phyloP scores from a whole-genome alignment of 225 moss, liverwort and hornwort genomes.

The Polytrichum commune region DNA sequence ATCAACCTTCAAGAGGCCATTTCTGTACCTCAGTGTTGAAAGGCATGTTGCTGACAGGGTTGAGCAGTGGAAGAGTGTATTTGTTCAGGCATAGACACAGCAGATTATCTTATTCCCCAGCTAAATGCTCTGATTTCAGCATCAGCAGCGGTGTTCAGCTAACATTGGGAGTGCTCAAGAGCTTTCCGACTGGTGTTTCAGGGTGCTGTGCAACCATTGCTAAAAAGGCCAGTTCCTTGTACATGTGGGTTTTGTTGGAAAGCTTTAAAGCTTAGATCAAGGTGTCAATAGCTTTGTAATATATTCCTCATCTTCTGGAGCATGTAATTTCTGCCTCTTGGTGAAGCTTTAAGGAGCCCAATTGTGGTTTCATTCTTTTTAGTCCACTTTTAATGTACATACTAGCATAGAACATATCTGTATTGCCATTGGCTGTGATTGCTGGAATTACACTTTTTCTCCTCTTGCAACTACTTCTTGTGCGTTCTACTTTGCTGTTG shows the following conservation, averaged over 20 bases:
- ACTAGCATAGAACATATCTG: not conserved
- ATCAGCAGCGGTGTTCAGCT: not conserved
- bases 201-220: not conserved
- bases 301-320: slow-evolving; percentile 17
- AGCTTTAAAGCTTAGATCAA: slow-evolving; percentile 19
- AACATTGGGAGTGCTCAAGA: not conserved
- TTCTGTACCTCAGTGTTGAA: not conserved
- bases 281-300: slow-evolving; percentile 48
- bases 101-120: not conserved
- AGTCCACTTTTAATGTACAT: not conserved
- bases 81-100: not conserved
- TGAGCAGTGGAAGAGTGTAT: not conserved
- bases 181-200: not conserved
- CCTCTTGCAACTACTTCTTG: no score
- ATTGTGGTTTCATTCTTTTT: not conserved
- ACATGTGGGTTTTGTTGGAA: slow-evolving; percentile 26
- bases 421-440: not conserved
- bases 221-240: slow-evolving; percentile 15
- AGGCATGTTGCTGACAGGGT: slow-evolving; percentile 2
- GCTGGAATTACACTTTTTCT: not conserved
- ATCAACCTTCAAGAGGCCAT: not conserved
- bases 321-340: slow-evolving; percentile 3
- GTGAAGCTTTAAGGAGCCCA: slow-evolving; percentile 5
- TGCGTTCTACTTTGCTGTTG: no score
- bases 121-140: not conserved